Conservation (phyloP, 192 early-diverging fungal genomes). For the Funneliformis geosporum region DNA sequence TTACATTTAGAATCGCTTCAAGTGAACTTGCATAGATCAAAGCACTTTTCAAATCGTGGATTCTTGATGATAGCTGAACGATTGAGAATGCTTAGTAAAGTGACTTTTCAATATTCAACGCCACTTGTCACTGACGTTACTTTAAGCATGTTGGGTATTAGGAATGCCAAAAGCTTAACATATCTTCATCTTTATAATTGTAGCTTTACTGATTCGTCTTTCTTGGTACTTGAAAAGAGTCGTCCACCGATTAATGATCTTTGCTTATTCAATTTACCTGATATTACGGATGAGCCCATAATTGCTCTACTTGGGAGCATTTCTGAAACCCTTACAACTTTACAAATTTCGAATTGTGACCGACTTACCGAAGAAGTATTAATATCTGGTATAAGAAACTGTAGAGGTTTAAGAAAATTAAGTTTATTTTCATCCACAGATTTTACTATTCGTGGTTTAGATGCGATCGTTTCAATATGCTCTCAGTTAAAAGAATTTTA, state of each 20-base stretch:
- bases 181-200: constrained; percentile 30
- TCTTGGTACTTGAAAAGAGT: neutral
- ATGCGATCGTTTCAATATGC: constrained; percentile 2
- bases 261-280: constrained; percentile 12
- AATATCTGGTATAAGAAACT: constrained; percentile 4
- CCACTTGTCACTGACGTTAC: constrained; percentile 14
- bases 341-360: constrained; percentile 32
- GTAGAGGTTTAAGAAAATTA: constrained; percentile 23
- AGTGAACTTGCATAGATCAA: constrained; percentile 4
- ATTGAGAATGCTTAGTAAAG: constrained; percentile 11
- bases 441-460: constrained; percentile 13
- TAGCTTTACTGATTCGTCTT: constrained; percentile 17
- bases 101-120: constrained; percentile 18
- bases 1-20: constrained; percentile 21
- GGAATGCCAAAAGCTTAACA: neutral
- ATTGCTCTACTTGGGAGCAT: constrained; percentile 7
- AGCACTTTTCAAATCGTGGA: constrained; percentile 21
- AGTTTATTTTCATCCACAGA: constrained; percentile 16
- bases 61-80: constrained; percentile 7
- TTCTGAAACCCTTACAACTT: constrained; percentile 9
- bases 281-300: constrained; percentile 13
- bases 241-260: constrained; percentile 29
- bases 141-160: constrained; percentile 12
- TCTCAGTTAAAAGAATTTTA: constrained; percentile 16
- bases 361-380: neutral